A percentile compares a stretch with the other conserved stretches of the same genome.
These are phyloP conservation scores for Saccharomyces hybrid DNA, from an alignment of 1,139 yeast genomes.

Conservation along the genomic window DNA sequence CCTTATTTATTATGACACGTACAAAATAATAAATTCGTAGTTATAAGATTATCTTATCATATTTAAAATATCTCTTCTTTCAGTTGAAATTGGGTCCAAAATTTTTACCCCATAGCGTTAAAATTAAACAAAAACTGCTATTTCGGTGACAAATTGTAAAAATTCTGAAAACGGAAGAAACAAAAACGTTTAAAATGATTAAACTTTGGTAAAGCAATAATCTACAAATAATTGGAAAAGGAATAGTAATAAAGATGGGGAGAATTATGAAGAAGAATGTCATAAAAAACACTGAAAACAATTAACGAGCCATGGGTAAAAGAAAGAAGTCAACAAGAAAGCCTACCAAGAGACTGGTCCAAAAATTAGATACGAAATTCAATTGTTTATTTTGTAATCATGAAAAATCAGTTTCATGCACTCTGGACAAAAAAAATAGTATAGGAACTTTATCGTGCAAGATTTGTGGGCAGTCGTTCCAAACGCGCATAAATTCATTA, in stretches of 20 bases:
- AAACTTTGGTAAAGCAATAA: not conserved
- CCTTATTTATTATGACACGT: not conserved
- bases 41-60: not conserved
- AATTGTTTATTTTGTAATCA: constrained; percentile 94
- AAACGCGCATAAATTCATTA: constrained; percentile 66
- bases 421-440: constrained; percentile 77
- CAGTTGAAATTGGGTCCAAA: not conserved
- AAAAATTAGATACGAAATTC: constrained; percentile 75
- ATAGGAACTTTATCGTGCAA: constrained; percentile 85
- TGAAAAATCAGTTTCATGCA: constrained; percentile 84
- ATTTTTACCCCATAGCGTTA: too few species aligned
- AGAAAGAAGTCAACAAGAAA: constrained; percentile 83
- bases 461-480: constrained; percentile 92
- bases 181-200: not conserved
- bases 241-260: not conserved
- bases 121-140: not conserved
- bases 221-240: not conserved
- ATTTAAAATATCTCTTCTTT: not conserved
- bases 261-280: not conserved
- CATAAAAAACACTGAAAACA: not conserved
- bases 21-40: too few species aligned
- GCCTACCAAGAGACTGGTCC: constrained; percentile 73
- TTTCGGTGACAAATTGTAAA: not conserved
- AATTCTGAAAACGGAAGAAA: not conserved
- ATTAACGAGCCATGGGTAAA: constrained; percentile 51